phyloP scores from a whole-genome alignment of 2,329 filamentous ascomycete genomes.

The Colletotrichum paranaense region DNA sequence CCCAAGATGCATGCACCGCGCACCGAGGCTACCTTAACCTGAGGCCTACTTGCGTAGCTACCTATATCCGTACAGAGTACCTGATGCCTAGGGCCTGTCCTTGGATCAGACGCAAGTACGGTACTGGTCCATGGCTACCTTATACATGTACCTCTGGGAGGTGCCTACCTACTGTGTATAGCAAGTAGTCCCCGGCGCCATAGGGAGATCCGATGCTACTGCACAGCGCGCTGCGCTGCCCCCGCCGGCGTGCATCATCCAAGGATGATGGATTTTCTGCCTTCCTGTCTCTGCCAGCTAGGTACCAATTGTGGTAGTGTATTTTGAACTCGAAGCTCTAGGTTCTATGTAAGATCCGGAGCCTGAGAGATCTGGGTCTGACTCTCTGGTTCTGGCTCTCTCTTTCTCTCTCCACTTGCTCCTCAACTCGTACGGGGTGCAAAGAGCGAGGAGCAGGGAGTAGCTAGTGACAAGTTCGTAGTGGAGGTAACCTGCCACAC shows the following conservation, averaged over 20 bases:
- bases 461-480: neutral
- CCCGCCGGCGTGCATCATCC: slow-evolving; percentile 26
- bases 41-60: neutral
- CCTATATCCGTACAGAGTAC: neutral
- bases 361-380: neutral
- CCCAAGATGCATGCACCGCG: slow-evolving; percentile 31
- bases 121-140: neutral
- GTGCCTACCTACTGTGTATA: neutral
- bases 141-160: neutral
- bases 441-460: neutral
- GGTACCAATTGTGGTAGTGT: neutral
- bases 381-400: neutral
- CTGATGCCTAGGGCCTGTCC: neutral
- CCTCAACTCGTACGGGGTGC: neutral
- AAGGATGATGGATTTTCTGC: slow-evolving; percentile 17
- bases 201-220: slow-evolving; percentile 33
- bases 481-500: slow-evolving; percentile 2
- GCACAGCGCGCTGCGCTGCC: slow-evolving; percentile 10
- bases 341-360: neutral
- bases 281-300: neutral
- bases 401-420: neutral
- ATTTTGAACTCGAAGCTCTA: neutral
- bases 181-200: slow-evolving; percentile 8
- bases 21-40: slow-evolving; percentile 3
- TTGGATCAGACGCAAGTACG: neutral